Evolutionary conservation across 2,329 filamentous ascomycete genomes (phyloP).

Genomic region (Sordariomycetes sp.): DNA sequence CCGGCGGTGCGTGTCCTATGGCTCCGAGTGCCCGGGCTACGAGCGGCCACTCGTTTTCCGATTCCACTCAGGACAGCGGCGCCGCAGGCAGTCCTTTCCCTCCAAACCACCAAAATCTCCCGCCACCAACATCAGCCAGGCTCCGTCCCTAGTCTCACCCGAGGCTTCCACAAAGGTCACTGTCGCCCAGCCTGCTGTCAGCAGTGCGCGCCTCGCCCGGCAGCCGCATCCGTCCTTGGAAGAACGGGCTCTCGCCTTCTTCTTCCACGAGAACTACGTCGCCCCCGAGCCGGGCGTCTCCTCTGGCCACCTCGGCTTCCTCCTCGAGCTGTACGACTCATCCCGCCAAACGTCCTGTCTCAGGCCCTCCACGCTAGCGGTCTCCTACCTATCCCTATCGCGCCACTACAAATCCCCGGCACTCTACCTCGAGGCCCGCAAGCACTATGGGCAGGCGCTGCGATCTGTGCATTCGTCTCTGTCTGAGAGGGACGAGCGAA

Average conservation of each 20-base stretch:
- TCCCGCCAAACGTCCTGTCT: not conserved
- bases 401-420: not conserved
- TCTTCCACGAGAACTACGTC: not conserved
- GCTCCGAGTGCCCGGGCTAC: not conserved
- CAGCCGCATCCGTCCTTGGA: not conserved
- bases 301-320: not conserved
- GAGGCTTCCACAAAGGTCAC: not conserved
- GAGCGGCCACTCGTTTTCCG: not conserved
- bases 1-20: not conserved
- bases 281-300: not conserved
- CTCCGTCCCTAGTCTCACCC: not conserved
- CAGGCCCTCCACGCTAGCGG: not conserved
- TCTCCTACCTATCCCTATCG: not conserved
- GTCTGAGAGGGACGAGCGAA: not conserved
- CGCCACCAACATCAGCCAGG: not conserved
- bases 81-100: not conserved
- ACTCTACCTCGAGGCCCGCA: not conserved
- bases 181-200: not conserved
- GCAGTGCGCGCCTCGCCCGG: not conserved
- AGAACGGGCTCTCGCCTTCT: not conserved
- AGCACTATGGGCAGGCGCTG: not conserved
- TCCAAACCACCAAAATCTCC: not conserved
- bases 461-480: not conserved
- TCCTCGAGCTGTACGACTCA: not conserved
- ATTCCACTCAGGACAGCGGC: not conserved